A percentile compares a stretch with the other conserved stretches of the same genome.
These are phyloP conservation scores for Blastobotrys arbuscula DNA, from an alignment of 1,139 yeast genomes.

Conservation along the genomic window DNA sequence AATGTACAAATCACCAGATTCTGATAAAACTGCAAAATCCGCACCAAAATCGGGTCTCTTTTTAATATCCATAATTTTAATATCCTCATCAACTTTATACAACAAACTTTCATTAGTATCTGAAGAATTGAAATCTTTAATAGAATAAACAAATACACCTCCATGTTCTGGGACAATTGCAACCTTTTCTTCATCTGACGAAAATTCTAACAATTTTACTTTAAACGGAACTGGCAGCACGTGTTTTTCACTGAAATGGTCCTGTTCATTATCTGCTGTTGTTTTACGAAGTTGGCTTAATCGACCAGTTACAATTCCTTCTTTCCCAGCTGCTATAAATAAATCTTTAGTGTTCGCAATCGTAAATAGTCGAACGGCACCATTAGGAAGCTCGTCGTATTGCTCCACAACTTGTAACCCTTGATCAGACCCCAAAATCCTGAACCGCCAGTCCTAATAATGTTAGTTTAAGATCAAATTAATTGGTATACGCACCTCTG, in stretches of 20 bases:
- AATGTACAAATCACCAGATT: slow-evolving; percentile 18
- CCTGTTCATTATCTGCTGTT: neutral
- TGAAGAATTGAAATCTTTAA: slow-evolving; percentile 3
- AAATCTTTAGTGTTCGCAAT: slow-evolving; percentile 19
- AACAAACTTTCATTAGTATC: slow-evolving; percentile 5
- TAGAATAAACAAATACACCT: slow-evolving; percentile 13
- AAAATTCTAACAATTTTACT: slow-evolving; percentile 18
- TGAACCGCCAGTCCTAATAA: slow-evolving; percentile 26
- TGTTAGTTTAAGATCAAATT: neutral
- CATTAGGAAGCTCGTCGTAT: slow-evolving; percentile 17
- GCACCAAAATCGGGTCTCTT: slow-evolving; percentile 21
- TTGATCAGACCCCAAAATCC: slow-evolving; percentile 18
- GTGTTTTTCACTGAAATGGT: neutral
- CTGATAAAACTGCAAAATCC: slow-evolving; percentile 25
- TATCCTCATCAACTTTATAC: slow-evolving; percentile 1
- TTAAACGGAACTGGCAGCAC: slow-evolving; percentile 7
- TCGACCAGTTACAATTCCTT: slow-evolving; percentile 19
- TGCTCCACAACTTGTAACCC: slow-evolving; percentile 21
- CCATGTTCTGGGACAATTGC: slow-evolving; percentile 15
- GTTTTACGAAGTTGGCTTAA: slow-evolving; percentile 17
- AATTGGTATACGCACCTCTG: slow-evolving; percentile 16
- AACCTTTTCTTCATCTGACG: slow-evolving; percentile 21
- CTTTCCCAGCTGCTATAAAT: slow-evolving; percentile 23
- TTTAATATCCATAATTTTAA: slow-evolving; percentile 15
- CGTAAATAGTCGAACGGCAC: slow-evolving; percentile 17